Percentiles rank a stretch among this genome's conserved stretches.
phyloP scores from a whole-genome alignment of 2,329 filamentous ascomycete species.

The Acrodontium crateriforme region DNA sequence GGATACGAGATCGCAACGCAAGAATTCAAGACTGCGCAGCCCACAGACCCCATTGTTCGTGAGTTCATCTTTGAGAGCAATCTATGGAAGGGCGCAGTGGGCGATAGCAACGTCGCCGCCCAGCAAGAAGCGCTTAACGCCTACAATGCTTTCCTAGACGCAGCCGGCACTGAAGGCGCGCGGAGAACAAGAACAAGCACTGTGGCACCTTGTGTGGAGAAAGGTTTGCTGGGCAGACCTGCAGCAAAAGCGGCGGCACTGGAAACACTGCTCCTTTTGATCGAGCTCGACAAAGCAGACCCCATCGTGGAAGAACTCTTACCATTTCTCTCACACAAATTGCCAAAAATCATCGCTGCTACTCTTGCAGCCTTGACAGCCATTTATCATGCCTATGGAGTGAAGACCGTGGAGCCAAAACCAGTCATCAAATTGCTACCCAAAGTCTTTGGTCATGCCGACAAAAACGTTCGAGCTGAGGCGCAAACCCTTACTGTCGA shows the following conservation, averaged over 20 bases:
- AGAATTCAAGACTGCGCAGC: slow-evolving; percentile 70
- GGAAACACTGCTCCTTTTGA: slow-evolving; percentile 74
- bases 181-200: slow-evolving; percentile 58
- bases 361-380: slow-evolving; percentile 63
- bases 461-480: slow-evolving; percentile 95
- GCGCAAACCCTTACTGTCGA: slow-evolving; percentile 85
- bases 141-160: slow-evolving; percentile 85
- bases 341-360: slow-evolving; percentile 73
- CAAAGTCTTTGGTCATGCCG: slow-evolving; percentile 86
- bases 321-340: slow-evolving; percentile 70
- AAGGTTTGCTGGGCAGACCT: slow-evolving; percentile 78
- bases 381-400: slow-evolving; percentile 88
- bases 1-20: slow-evolving; percentile 88
- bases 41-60: slow-evolving; percentile 70
- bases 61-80: slow-evolving; percentile 75
- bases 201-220: slow-evolving; percentile 71
- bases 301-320: slow-evolving; percentile 85
- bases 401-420: slow-evolving; percentile 87
- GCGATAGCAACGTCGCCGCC: slow-evolving; percentile 91
- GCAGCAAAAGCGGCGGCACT: slow-evolving; percentile 77
- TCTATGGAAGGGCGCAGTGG: slow-evolving; percentile 84
- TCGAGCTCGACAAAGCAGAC: slow-evolving; percentile 75
- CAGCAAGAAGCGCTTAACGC: slow-evolving; percentile 85
- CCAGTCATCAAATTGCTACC: slow-evolving; percentile 76
- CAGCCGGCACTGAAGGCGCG: slow-evolving; percentile 60